Evolutionary conservation across 139 green algal genomes (phyloP), one percentile per base, ranked within the genome.

Genomic region (Chlorella sp.): DNA sequence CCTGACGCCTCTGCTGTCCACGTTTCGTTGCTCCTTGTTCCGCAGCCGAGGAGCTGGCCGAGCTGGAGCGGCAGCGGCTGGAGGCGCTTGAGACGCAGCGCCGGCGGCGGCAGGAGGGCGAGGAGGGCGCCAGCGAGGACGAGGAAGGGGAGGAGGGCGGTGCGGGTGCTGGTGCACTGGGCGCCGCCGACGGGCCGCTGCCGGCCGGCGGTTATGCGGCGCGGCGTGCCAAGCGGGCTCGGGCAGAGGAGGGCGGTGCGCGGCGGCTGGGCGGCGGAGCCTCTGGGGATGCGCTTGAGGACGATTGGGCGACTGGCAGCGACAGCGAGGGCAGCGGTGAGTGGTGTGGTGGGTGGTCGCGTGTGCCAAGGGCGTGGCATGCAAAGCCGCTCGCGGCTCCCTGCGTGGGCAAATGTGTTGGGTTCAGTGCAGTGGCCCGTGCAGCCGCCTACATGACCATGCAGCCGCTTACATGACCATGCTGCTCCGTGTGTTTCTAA

Each of bases 71-170:
- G 67, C 73, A 88, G 72, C 86, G 92, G 32, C 86, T 98, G 80
- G 89, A 96, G 85, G 81, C 88, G 65, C 84, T 98, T 77, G 96
- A 98, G 85, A 84, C 87, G 69, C 77, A 92, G 56, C 88, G 94
- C 17, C 68, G 93, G n/a, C 92, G 92, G 76, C 90, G 94, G 82
- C 93, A 95, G 93, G 88, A 86, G 5, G 92, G 80, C 14, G 75
- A 82, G 26, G 46, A 73, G 22, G 87, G 73, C 3, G 81, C 80
- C 11, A 85, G 83, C 46, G 84, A 83, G 22, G 83, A 84, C 1
- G 83, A 70, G 34, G 83, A 72, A 36, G 70, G 58, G 2, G 73
- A 82, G 11, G 77, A 82, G 9, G 86, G 46, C 40, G 36, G 34
- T 54, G 7, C 40, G 16, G 14, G 1, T 41, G 32, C 30, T 17